Base-by-base conservation (phyloP, 352 stramenopile species). In the Elongisporangium prolatum region DNA sequence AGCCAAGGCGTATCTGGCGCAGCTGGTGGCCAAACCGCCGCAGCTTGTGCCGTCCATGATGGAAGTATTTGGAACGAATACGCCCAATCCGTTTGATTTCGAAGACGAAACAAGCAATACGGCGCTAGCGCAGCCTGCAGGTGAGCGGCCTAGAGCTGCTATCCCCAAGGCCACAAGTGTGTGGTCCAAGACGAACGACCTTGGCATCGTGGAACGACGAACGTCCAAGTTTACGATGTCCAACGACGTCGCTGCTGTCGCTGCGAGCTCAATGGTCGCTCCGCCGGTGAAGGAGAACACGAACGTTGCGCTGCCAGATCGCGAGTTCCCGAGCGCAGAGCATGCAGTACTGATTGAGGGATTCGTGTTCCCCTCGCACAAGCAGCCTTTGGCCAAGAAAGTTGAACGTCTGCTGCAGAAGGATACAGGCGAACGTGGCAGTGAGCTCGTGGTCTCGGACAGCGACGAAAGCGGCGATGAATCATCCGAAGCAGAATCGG, bases 341-440 rank as follows among this genome's bases (percentile, higher is more conserved):
- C 79, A 95, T 21, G 80, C 83, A 1, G 74, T 86, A 50, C 67
- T 89, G 18, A 93, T 95, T 37, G 86, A 95, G 58, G 86, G 86
- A 48, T 93, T 91, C 56, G 71, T 93, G 50, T 95, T 95, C 53
- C 86, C 86, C 25, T 71, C 75, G 47, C 86, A 95, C 69, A 95
- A 95, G 62, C 58, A 80, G 21, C 77, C 75, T 57, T 48, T 89
- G 20, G 85, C 83, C 5, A 91, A 89, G 49, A 88, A 87, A 56
- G 72, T 95, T 24, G 79, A 89, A 49, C 71, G 71, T 3, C 28
- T 84, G 52, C 63, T 85, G 22, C 60, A 65, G 56, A 68, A 67
- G 13, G 56, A 57, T 3, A 50, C 50, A 4, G 74, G 70, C 47
- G 17, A 69, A 77, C 9, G 65, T 80, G 47, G 67, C 68, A 38